Evolutionary conservation across 2,329 filamentous ascomycete genomes (phyloP).

Genomic region (Penicillium brasilianum): DNA sequence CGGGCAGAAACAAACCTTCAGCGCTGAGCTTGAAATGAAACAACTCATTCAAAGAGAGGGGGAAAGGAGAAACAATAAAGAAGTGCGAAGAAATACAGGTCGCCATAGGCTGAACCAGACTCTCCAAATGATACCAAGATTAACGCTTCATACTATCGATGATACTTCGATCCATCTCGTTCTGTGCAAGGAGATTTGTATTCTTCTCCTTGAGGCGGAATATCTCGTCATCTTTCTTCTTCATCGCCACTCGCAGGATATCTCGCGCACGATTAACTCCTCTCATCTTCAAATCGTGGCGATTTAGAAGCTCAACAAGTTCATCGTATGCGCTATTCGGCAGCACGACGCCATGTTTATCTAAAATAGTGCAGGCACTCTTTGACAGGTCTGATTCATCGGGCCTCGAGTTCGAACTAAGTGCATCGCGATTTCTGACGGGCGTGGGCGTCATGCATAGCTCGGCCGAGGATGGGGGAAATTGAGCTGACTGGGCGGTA

Average conservation of each 20-base stretch:
- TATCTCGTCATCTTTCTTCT: conserved; percentile 68
- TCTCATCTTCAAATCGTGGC: conserved; percentile 62
- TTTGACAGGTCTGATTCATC: conserved; percentile 30
- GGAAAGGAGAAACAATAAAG: not conserved
- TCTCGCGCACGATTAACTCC: conserved; percentile 71
- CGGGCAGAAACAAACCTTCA: too few species aligned
- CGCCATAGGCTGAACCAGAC: not conserved
- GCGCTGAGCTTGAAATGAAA: not conserved
- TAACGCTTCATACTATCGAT: conserved; percentile 43
- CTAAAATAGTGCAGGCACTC: conserved; percentile 40
- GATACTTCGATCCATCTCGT: conserved; percentile 57
- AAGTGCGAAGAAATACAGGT: not conserved
- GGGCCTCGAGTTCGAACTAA: conserved; percentile 26
- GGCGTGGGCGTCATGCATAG: conserved; percentile 42
- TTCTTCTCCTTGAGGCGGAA: conserved; percentile 70
- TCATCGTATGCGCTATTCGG: conserved; percentile 42
- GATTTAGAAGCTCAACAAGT: conserved; percentile 54
- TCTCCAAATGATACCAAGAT: not conserved
- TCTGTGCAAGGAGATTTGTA: conserved; percentile 60
- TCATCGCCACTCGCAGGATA: conserved; percentile 65
- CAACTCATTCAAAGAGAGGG: not conserved
- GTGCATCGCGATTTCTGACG: conserved; percentile 36
- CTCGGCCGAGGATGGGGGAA: conserved; percentile 35
- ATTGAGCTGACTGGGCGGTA: conserved; percentile 13
- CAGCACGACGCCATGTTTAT: conserved; percentile 41